Percentiles rank a stretch among this genome's conserved stretches.
These are phyloP conservation scores for Radiomyces spectabilis DNA, from an alignment of 192 early-diverging fungal species.

Conservation along the genomic window DNA sequence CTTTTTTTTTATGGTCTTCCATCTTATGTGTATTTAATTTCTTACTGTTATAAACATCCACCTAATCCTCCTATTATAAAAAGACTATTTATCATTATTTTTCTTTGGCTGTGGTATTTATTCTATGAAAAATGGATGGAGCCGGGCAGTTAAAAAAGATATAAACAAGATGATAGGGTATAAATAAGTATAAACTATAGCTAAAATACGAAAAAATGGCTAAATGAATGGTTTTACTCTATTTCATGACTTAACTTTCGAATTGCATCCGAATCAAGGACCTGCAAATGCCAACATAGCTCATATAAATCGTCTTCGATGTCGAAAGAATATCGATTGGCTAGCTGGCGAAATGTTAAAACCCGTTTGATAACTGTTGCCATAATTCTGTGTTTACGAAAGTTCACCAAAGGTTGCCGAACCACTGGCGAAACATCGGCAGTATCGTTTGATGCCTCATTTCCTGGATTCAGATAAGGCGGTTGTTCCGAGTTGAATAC, in stretches of 20 bases:
- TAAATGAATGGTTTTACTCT: too few relatives aligned
- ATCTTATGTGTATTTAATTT: too few relatives aligned
- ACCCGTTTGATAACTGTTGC: slow-evolving; percentile 52
- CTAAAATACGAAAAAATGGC: too few relatives aligned
- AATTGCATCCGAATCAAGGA: slow-evolving; percentile 16
- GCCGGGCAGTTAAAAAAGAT: too few relatives aligned
- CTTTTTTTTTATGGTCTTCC: too few relatives aligned
- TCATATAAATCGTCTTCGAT: slow-evolving; percentile 28
- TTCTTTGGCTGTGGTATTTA: too few relatives aligned
- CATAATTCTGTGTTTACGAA: slow-evolving; percentile 48
- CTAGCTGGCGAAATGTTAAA: slow-evolving; percentile 43
- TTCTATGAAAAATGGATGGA: too few relatives aligned
- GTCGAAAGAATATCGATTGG: slow-evolving; percentile 42
- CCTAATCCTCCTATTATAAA: too few relatives aligned
- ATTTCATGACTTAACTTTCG: slow-evolving; percentile 12
- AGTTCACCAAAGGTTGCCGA: slow-evolving; percentile 41
- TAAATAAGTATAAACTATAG: too few relatives aligned
- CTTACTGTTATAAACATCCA: too few relatives aligned
- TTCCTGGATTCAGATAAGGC: slow-evolving; percentile 28
- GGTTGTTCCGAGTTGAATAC: slow-evolving; percentile 52
- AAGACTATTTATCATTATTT: too few relatives aligned
- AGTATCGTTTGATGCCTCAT: slow-evolving; percentile 5
- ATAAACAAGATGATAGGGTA: too few relatives aligned
- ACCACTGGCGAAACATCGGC: slow-evolving; percentile 13
- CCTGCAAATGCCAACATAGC: slow-evolving; percentile 16